Base-by-base conservation (phyloP, 768 basidiomycete genomes). In the Psilocybe cubensis region DNA sequence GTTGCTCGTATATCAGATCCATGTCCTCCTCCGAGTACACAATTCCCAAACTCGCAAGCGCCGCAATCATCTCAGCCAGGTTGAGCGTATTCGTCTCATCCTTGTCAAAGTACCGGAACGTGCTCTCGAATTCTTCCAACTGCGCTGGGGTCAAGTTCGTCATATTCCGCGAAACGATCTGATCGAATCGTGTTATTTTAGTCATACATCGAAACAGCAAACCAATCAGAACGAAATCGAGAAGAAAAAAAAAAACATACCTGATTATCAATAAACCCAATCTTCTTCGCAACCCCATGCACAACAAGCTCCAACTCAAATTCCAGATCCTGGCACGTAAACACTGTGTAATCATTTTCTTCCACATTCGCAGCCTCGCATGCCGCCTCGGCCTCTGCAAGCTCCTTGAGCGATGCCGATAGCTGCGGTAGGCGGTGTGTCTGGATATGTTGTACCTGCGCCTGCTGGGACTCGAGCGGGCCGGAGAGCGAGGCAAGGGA, bases 191-290 rank as follows among this genome's bases (percentile, higher is more conserved):
- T n/a, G 38, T 11, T 25, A 17, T 5, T 18, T 57, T 23, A 63
- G 51, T 54, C 17, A n/a, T n/a, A 44, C 51, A 40, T 28, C 56
- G 7, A 7, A 7, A 24, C 33, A 31, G 11, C 43, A 52, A 23
- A 45, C 10, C n/a, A n/a, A n/a, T n/a, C n/a, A n/a, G n/a, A n/a
- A n/a, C n/a, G n/a, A n/a, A n/a, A n/a, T n/a, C n/a, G n/a, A n/a
- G n/a, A n/a, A 41, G 20, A 47, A 11, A 5, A 25, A 49, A 25
- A 21, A 29, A 11, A 5, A 58, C 80, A 49, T 42, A 88, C 96
- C 81, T 98, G 96, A 70, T 98, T 98, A 64, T 98, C 95, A 52
- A 97, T 90, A 70, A 98, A 98, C 0, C 89, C 84, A n/a, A 96
- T 85, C 79, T 97, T 94, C 80, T 93, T 94, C 20, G 82, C 81